Conservation (phyloP, 129 eudicot genomes). For the Heracleum sosnowskyi region DNA sequence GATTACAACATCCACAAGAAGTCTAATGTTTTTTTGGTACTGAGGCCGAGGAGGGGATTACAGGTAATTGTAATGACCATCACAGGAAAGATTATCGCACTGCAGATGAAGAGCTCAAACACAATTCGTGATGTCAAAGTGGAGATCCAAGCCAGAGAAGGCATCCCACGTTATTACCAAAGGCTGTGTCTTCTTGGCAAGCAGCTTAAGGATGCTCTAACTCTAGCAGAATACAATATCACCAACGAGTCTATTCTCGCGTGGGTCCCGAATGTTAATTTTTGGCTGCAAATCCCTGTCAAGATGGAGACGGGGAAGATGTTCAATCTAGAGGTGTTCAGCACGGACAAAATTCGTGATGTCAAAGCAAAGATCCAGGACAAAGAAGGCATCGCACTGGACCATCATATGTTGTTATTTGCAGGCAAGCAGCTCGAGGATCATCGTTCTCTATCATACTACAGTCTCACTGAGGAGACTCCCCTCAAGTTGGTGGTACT, state of each 20-base stretch:
- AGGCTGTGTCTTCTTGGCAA: background rate
- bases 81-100: too few relatives aligned
- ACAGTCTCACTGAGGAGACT: background rate
- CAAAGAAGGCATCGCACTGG: background rate
- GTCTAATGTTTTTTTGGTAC: background rate
- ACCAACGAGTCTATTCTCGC: too few relatives aligned
- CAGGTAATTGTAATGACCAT: background rate
- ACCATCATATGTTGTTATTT: background rate
- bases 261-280: background rate
- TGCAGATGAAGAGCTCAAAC: background rate
- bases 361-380: background rate
- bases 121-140: background rate
- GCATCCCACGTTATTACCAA: background rate
- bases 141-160: background rate
- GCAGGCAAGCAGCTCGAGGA: background rate
- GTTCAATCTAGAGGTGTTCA: too few relatives aligned
- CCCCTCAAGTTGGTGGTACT: background rate
- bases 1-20: background rate
- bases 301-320: background rate
- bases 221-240: background rate
- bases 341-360: background rate
- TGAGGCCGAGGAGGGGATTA: background rate
- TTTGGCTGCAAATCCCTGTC: background rate
- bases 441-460: background rate
- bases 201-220: background rate